These are phyloP conservation scores for barrel medic (Medicago truncatula) DNA, from an alignment of 306 rosid species.

Conservation along the genomic window MtrunA17r5.0-ANR NC_053049.1:2959001-2959500, in stretches of 20 bases:
- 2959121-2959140: not conserved
- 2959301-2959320: constrained; percentile 12
- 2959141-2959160: not conserved
- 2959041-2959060: not conserved
- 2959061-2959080: not conserved
- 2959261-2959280: not conserved
- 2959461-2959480: constrained; percentile 91
- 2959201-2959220: not conserved
- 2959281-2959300: constrained; percentile 20
- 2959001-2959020: not conserved
- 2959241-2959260: constrained; percentile 10
- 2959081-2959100: not conserved
- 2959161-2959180: not conserved
- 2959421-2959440: constrained; percentile 64
- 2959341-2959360: not conserved
- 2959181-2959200: not conserved
- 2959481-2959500: constrained; percentile 89
- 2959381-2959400: not conserved
- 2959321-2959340: constrained; percentile 1
- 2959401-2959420: constrained; percentile 37
- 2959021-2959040: not conserved
- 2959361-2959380: constrained; percentile 13
- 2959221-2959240: not conserved
- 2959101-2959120: not conserved
- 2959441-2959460: constrained; percentile 83